These are phyloP conservation scores for Leishmania mexicana DNA, from an alignment of 208 protist genomes.

Conservation along the genomic window DNA sequence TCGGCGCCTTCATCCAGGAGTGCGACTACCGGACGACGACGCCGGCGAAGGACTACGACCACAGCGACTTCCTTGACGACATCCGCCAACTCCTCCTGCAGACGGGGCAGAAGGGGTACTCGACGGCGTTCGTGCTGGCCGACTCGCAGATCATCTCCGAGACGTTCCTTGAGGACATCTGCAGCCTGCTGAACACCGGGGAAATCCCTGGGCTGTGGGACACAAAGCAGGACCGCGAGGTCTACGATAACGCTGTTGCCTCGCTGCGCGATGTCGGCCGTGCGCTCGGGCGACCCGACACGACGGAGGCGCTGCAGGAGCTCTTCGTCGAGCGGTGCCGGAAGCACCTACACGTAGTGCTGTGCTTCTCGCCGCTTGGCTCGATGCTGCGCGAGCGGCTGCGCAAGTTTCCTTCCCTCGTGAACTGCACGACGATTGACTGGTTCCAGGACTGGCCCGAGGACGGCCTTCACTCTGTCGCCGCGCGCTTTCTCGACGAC, in stretches of 20 bases:
- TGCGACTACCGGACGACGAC: constrained; percentile 94
- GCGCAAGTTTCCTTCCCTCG: constrained; percentile 97
- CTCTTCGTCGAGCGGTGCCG: constrained; percentile 94
- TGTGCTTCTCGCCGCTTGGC: constrained; percentile 98
- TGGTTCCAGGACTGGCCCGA: constrained; percentile 98
- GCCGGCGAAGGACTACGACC: constrained; percentile 94
- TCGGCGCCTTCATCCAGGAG: constrained; percentile 94
- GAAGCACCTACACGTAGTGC: constrained; percentile 95
- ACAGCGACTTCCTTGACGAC: constrained; percentile 96
- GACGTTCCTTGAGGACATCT: constrained; percentile 97
- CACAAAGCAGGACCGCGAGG: constrained; percentile 91
- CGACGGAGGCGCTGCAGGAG: constrained; percentile 79
- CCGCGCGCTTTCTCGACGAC: constrained; percentile 83
- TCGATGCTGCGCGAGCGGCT: constrained; percentile 93
- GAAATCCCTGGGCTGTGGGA: constrained; percentile 96
- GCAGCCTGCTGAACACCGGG: constrained; percentile 97
- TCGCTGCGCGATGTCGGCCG: constrained; percentile 88
- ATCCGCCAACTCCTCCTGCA: constrained; percentile 91
- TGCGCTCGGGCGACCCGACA: constrained; percentile 83
- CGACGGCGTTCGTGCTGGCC: constrained; percentile 95
- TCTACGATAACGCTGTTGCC: constrained; percentile 87
- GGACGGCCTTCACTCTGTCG: constrained; percentile 94
- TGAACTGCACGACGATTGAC: constrained; percentile 99
- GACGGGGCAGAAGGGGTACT: constrained; percentile 93
- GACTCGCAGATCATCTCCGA: constrained; percentile 97